Evolutionary conservation across 495 filamentous ascomycete species (phyloP).

Genomic region (Penicillium paxilli): DNA sequence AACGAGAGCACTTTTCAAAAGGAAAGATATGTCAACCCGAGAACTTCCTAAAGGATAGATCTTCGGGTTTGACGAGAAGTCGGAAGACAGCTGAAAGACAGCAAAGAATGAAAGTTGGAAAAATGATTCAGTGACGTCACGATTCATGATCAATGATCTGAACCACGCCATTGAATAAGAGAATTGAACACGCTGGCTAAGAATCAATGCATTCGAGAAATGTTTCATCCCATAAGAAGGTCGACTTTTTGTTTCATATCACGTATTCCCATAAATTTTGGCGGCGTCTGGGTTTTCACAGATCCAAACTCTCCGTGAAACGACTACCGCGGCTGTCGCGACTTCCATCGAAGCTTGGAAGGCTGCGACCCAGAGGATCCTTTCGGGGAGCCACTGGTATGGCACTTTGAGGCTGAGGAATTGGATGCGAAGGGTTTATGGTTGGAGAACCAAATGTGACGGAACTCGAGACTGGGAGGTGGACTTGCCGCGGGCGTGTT

Average conservation of each 20-base stretch:
- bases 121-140: neutral
- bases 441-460: constrained; percentile 31
- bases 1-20: neutral
- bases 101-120: constrained; percentile 1
- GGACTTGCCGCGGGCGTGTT: constrained; percentile 48
- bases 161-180: neutral
- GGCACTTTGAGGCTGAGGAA: constrained; percentile 26
- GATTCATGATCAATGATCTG: neutral
- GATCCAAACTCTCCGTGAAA: constrained; percentile 50
- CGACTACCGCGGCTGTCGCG: constrained; percentile 55
- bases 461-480: constrained; percentile 48
- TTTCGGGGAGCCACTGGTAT: constrained; percentile 27
- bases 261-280: constrained; percentile 21
- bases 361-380: constrained; percentile 54
- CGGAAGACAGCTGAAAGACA: neutral
- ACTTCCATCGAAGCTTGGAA: constrained; percentile 55
- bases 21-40: neutral
- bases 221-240: constrained; percentile 14
- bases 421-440: constrained; percentile 19
- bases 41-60: neutral
- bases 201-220: neutral
- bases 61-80: neutral
- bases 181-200: constrained; percentile 4
- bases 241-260: constrained; percentile 25
- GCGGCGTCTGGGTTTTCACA: constrained; percentile 12